Base-by-base conservation (phyloP, 2,329 filamentous ascomycete genomes). In the Xylogone sp. region DNA sequence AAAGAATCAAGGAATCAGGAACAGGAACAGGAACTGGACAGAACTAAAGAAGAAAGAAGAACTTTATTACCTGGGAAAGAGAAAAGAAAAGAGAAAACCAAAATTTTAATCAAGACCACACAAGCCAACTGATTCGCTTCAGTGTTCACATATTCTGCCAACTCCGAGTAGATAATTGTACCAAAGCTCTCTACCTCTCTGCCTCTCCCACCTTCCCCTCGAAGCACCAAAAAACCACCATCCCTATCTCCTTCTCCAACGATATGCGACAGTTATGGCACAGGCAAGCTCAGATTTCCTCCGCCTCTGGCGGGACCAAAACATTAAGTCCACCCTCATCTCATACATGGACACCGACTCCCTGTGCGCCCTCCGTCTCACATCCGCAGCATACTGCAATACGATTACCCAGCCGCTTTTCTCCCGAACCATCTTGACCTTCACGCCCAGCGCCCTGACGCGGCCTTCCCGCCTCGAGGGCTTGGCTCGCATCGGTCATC, bases 381-480 rank as follows among this genome's bases (percentile, higher is more conserved):
- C 84, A 61, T 87, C 81, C 62, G 83, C 86, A 61, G 84, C 87
- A 60, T 87, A 84, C 70, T 85, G 83, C 67, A 82, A 85, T 59
- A 75, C 87, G 59, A 77, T 86, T 63, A 88, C 87, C 60, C 83
- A 81, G 65, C 74, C 76, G 51, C 77, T 90, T 62, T 92, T 92
- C 73, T 72, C 81, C 58, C 79, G 85, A 69, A 76, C 87, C 65
- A 77, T 81, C 64, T 69, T 90, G 64, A 88, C 82, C 60, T 91
- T 92, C 71, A 81, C 82, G 24, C 75, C 88, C 47, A 87, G 79
- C 63, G 86, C 86, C 52, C 92, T 96, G 66, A 91, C 88, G 48
- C 86, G 84, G 61, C 82, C 85, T 29, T 79, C 82, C 56, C 81
- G 87, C 47, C 76, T 94, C 59, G 82, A 87, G 54, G 89, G 90